Conservation (phyloP, 2,329 filamentous ascomycete genomes). For the Aureobasidium sp. region DNA sequence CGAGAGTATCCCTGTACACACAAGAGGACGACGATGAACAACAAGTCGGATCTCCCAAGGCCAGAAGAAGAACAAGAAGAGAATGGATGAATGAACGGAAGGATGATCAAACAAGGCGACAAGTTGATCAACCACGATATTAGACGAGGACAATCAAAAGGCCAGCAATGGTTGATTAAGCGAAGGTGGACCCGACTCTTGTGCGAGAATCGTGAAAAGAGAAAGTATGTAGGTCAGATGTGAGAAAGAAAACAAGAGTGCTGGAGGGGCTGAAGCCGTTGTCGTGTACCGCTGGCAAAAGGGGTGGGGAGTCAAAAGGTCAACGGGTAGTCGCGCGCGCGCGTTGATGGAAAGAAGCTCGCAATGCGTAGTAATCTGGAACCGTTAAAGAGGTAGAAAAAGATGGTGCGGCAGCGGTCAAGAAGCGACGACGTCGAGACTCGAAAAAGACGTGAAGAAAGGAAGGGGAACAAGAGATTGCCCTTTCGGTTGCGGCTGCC, state of each 20-base stretch:
- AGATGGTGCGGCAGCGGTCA: constrained; percentile 13
- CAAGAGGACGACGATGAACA: neutral
- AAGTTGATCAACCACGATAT: constrained; percentile 12
- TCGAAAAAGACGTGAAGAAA: neutral
- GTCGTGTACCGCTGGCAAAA: neutral
- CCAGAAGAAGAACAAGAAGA: neutral
- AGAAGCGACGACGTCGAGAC: constrained; percentile 9
- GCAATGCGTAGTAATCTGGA: neutral
- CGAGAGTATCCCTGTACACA: neutral
- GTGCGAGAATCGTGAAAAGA: neutral
- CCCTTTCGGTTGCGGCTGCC: constrained; percentile 10
- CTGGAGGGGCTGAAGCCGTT: constrained; percentile 7
- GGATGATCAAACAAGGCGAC: constrained; percentile 13
- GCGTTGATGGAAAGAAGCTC: neutral
- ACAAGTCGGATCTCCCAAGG: neutral
- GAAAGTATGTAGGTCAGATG: constrained; percentile 10
- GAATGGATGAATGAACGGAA: constrained; percentile 7
- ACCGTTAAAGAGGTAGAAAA: neutral
- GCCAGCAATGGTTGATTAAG: constrained; percentile 5
- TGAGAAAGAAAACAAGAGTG: constrained; percentile 1
- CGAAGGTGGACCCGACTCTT: neutral
- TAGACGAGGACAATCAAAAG: constrained; percentile 4
- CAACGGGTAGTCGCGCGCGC: constrained; percentile 5
- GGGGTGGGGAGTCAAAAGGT: neutral
- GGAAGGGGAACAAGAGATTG: constrained; percentile 8